Evolutionary conservation across 164 flowering plant genomes (phyloP).

Genomic region (Vitis amurensis): DNA sequence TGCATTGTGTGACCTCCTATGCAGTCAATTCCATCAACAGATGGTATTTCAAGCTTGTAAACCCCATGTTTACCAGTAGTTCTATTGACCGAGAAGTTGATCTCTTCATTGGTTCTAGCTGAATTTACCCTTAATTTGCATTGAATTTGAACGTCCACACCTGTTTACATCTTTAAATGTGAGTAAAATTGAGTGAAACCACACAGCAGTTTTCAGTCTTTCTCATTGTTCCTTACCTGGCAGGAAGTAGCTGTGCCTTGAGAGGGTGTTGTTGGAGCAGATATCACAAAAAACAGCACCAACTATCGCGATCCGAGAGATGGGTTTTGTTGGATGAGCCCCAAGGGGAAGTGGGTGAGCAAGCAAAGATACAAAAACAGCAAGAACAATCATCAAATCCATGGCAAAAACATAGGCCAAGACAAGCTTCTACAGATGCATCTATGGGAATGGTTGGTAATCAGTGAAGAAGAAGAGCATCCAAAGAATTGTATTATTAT

Average conservation of each 20-base stretch:
- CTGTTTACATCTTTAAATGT: constrained; percentile 22
- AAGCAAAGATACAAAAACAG: constrained; percentile 16
- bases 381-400: constrained; percentile 16
- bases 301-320: constrained; percentile 35
- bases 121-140: constrained; percentile 65
- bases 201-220: no score
- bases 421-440: constrained; percentile 9
- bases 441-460: not conserved
- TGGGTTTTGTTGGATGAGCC: constrained; percentile 9
- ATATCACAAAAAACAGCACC: constrained; percentile 54
- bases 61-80: constrained; percentile 59
- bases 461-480: not conserved
- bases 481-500: not conserved
- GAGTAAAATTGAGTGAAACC: no score
- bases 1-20: constrained; percentile 31
- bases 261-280: constrained; percentile 39
- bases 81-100: constrained; percentile 58
- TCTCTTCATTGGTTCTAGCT: constrained; percentile 40
- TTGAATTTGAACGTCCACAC: constrained; percentile 58
- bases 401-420: constrained; percentile 15
- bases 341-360: not conserved
- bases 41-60: constrained; percentile 56
- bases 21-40: constrained; percentile 58
- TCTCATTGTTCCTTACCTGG: constrained; percentile 26
- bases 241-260: constrained; percentile 50